Conservation (phyloP, 2,329 filamentous ascomycete species). For the Chlorencoelia australis region DNA sequence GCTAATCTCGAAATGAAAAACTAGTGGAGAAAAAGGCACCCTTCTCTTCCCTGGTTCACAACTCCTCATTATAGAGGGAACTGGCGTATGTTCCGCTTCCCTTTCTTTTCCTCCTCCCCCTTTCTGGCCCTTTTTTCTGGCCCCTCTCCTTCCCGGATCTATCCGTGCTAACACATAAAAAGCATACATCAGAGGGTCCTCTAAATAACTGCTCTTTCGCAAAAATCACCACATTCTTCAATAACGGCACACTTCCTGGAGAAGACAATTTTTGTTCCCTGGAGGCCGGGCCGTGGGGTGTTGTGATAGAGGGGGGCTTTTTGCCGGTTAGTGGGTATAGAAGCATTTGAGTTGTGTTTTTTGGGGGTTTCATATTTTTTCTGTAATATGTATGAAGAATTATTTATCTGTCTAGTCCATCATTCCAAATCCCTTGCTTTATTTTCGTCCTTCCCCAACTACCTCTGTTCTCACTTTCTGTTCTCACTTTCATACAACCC, state of each 20-base stretch:
- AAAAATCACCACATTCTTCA: constrained; percentile 12
- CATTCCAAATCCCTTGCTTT: too few relatives aligned
- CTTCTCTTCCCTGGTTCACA: constrained; percentile 33
- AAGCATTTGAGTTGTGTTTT: too few relatives aligned
- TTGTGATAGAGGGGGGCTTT: too few relatives aligned
- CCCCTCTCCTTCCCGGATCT: neutral
- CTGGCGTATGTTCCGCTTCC: constrained; percentile 34
- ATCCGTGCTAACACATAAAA: neutral
- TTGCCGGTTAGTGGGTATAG: too few relatives aligned
- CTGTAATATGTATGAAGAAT: too few relatives aligned
- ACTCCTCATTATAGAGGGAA: constrained; percentile 38
- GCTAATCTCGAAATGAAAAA: too few relatives aligned
- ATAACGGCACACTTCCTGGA: constrained; percentile 7
- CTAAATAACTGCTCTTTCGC: constrained; percentile 7
- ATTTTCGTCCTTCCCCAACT: too few relatives aligned
- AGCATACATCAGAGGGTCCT: constrained; percentile 6
- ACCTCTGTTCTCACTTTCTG: too few relatives aligned
- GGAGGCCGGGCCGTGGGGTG: constrained; percentile 10
- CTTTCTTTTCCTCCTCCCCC: constrained; percentile 15
- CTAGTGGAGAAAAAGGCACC: constrained; percentile 18
- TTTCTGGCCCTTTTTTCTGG: neutral
- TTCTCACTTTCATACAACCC: too few relatives aligned
- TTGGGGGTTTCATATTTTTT: too few relatives aligned
- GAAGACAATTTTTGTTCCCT: constrained; percentile 5
- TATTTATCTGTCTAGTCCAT: too few relatives aligned